Evolutionary conservation across 1,284 basidiomycete genomes (phyloP), one percentile per base, ranked within the genome.

Genomic region (Trametes hirsuta): DNA sequence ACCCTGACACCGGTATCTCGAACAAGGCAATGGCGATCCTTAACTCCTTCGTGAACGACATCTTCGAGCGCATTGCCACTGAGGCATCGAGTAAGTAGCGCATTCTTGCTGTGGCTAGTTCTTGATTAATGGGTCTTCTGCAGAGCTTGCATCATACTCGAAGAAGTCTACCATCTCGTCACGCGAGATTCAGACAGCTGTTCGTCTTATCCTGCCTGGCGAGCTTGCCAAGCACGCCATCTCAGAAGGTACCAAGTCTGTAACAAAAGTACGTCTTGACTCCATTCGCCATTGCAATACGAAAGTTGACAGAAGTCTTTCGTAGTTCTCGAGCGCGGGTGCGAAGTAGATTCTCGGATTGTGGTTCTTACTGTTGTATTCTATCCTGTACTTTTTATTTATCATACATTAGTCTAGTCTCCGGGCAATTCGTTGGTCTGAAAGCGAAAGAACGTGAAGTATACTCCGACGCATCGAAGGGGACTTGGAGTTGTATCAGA

Each of bases 11-110:
- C 66, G 95, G 95, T 87, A 96, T 97, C 77, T 91, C 92, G 64
- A 97, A 96, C 87, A 97, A 96, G 83, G 95, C 94, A 41, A 97
- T 97, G 95, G 87, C 90, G 59, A 93, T 97, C 72, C 80, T 97
- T 46, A 97, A 97, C 85, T 93, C 90, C 52, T 95, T 95, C 66
- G 93, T 95, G 71, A 93, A 93, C 68, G 93, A 95, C 69, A 93
- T 97, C 77, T 97, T 96, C 69, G 94, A 97, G 79, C 90, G 93
- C 53, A 94, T 97, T 71, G 94, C 95, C 12, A 86, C 85, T 42
- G 95, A 97, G 76, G 94, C 93, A 11, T 92, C 91, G 66, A 94
- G 85, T 88, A 61, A 69, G 85, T 84, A 44, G 66, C 62, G 3
- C 46, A 24, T 37, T 41, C 12, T n/a, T 24, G 24, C 3, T 9